Base-by-base conservation (phyloP, 192 early-diverging fungal species). In the Linnemannia schmuckeri region DNA sequence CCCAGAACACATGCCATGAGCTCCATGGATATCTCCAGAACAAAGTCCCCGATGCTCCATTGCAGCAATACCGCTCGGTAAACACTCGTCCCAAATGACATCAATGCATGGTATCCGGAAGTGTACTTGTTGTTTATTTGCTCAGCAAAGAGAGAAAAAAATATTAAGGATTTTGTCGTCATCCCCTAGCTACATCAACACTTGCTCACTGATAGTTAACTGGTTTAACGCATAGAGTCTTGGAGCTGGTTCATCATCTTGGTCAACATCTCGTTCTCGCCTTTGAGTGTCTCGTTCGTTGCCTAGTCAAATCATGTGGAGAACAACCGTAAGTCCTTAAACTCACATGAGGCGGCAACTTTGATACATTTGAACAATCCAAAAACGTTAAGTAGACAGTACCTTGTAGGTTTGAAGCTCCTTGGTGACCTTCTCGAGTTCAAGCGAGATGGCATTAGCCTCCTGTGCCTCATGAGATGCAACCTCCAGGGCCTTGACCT, bases 391-490 rank as follows among this genome's bases (percentile, higher is more conserved):
- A 37, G 20, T 35, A 46, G 1, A 47, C 10, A 17, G 52, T 88
- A 91, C 90, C 81, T 88, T 88, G 30, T 82, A 81, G 12, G 88
- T 83, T 24, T 85, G 75, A 76, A 91, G 78, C 79, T 90, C 91
- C 68, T 89, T 87, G 27, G 22, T 54, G 35, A 80, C 9, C 40
- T 46, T 75, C 75, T 77, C 83, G 8, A 86, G 20, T 40, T 86
- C 78, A 17, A 46, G 40, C 8, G 72, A 9, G 41, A 84, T 35
- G 20, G 37, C 33, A 27, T 75, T 77, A 46, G 42, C 40, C 38
- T 84, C 77, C 63, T 83, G 54, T 22, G 33, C n/a, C 27, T 47
- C 33, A 9, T 41, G n/a, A 24, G 78, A 27, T 1, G 42, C 27
- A 10, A 42, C 78, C 52, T 82, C 80, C 63, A 82, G 20, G 10